These are phyloP conservation scores for Backusella australiensis DNA, from an alignment of 192 early-diverging fungal genomes.

Conservation along the genomic window DNA sequence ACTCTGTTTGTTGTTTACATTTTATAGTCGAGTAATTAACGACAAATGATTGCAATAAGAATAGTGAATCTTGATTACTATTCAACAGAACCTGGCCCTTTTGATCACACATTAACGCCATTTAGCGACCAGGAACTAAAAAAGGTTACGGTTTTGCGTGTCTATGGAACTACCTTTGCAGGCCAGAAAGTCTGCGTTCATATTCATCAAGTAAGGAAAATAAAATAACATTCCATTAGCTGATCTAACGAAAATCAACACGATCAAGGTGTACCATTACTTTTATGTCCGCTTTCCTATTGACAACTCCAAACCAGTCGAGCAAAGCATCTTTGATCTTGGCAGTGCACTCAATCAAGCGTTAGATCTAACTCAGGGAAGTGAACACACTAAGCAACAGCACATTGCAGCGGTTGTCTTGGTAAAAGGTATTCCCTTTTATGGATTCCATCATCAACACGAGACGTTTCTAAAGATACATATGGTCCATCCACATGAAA, in stretches of 20 bases:
- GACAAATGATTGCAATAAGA: conserved; percentile 35
- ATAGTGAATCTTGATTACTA: conserved; percentile 69
- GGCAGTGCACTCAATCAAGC: conserved; percentile 72
- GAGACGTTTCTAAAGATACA: conserved; percentile 76
- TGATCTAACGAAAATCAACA: background rate
- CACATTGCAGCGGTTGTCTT: conserved; percentile 66
- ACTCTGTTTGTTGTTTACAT: background rate
- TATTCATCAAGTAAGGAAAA: conserved; percentile 66
- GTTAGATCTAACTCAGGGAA: conserved; percentile 43
- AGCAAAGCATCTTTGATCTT: conserved; percentile 50
- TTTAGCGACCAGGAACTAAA: conserved; percentile 38
- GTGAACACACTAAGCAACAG: conserved; percentile 32
- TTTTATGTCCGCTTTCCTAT: conserved; percentile 75
- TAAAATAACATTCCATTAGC: background rate
- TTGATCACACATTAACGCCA: conserved; percentile 33
- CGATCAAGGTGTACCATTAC: conserved; percentile 69
- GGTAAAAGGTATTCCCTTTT: conserved; percentile 83
- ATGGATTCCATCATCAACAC: conserved; percentile 78
- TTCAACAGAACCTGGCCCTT: conserved; percentile 42
- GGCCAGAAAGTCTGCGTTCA: conserved; percentile 82
- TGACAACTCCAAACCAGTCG: conserved; percentile 16
- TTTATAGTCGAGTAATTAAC: background rate
- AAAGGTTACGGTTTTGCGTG: conserved; percentile 71
- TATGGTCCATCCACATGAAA: conserved; percentile 58
- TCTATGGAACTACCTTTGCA: conserved; percentile 71